Evolutionary conservation across 108 stramenopile genomes (phyloP).

Genomic region (Seminavis robusta): DNA sequence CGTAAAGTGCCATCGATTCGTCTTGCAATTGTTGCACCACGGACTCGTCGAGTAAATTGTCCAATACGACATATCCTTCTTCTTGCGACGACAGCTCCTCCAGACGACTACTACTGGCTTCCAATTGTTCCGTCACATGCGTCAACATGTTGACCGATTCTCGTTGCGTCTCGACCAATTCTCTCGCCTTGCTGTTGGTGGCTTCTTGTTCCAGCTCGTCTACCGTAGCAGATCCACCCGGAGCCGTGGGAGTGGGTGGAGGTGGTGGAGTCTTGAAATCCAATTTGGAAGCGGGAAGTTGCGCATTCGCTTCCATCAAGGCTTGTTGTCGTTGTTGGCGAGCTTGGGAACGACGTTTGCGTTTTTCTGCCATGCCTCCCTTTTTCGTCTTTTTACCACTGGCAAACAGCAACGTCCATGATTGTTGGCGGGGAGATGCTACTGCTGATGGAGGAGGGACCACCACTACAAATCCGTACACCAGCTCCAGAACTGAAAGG

Average conservation of each 20-base stretch:
- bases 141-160: conserved; percentile 39
- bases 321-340: conserved; percentile 15
- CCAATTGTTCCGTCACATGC: conserved; percentile 19
- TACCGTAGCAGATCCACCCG: not conserved
- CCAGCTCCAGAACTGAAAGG: no score
- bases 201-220: conserved; percentile 15
- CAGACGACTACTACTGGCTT: conserved; percentile 12
- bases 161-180: conserved; percentile 35
- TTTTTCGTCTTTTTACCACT: conserved; percentile 17
- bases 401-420: not conserved
- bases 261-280: conserved; percentile 2
- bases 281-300: conserved; percentile 15
- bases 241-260: not conserved
- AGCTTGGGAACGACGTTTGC: no score
- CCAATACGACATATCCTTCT: conserved; percentile 21
- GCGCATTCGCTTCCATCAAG: conserved; percentile 1
- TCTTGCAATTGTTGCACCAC: conserved; percentile 14
- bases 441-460: no score
- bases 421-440: no score
- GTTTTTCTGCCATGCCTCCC: conserved; percentile 29
- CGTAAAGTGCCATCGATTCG: conserved; percentile 22
- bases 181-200: conserved; percentile 24
- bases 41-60: conserved; percentile 24
- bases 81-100: conserved; percentile 3
- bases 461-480: no score